These are phyloP conservation scores for Strombidium stylifer DNA, from an alignment of 73 alveolate species.

Conservation along the genomic window DNA sequence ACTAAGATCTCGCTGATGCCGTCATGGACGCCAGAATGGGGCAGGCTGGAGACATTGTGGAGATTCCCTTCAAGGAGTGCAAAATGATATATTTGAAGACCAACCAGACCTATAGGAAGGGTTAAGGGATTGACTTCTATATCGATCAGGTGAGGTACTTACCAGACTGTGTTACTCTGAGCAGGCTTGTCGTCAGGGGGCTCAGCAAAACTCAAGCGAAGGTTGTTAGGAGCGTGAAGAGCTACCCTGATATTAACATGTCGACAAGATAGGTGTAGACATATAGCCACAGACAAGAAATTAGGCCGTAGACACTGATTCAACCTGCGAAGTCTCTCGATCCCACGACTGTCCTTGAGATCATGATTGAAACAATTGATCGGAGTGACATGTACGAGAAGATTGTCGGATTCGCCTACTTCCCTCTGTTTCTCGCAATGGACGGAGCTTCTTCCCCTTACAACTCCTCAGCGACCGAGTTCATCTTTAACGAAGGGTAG, in stretches of 20 bases:
- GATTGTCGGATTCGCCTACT: slow-evolving; percentile 56
- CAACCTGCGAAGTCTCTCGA: slow-evolving; percentile 76
- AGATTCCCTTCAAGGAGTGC: slow-evolving; percentile 17
- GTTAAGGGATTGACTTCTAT: slow-evolving; percentile 88
- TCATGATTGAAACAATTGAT: slow-evolving; percentile 77
- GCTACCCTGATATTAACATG: too few species aligned
- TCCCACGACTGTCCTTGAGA: slow-evolving; percentile 71
- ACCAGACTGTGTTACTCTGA: slow-evolving; percentile 81
- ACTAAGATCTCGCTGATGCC: neutral
- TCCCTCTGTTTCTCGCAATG: slow-evolving; percentile 50
- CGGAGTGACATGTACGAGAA: slow-evolving; percentile 42
- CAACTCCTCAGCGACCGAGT: slow-evolving; percentile 16
- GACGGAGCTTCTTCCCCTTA: slow-evolving; percentile 7
- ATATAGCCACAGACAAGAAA: slow-evolving; percentile 23
- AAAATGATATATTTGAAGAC: neutral
- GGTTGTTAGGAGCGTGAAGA: slow-evolving; percentile 11
- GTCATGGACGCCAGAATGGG: neutral
- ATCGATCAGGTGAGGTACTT: slow-evolving; percentile 85
- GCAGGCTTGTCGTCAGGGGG: slow-evolving; percentile 60
- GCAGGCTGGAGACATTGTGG: slow-evolving; percentile 1
- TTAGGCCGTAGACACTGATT: too few species aligned
- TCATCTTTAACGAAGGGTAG: slow-evolving; percentile 59
- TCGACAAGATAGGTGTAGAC: too few species aligned
- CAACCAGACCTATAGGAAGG: slow-evolving; percentile 13
- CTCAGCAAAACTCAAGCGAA: slow-evolving; percentile 19